These are phyloP conservation scores for Suillus alpinus DNA, from an alignment of 768 basidiomycete genomes.

Conservation along the genomic window DNA sequence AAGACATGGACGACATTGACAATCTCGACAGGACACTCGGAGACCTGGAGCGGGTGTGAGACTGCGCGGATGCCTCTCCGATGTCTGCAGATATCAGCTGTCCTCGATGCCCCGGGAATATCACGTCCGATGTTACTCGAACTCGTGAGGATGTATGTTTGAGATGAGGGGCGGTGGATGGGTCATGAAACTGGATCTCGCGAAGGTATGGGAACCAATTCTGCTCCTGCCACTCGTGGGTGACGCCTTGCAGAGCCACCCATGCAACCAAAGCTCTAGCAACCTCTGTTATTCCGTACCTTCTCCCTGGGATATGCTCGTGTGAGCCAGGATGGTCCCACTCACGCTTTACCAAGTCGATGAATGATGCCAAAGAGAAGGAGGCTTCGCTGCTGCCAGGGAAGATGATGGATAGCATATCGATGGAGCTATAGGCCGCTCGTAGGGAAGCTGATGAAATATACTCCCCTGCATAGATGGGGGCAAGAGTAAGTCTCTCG, in stretches of 20 bases:
- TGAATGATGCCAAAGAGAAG: conserved; percentile 78
- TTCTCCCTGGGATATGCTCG: conserved; percentile 53
- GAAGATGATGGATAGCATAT: conserved; percentile 68
- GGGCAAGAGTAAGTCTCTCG: conserved; percentile 71
- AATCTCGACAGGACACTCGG: conserved; percentile 23
- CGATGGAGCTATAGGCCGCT: conserved; percentile 74
- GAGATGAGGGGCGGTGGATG: conserved; percentile 29
- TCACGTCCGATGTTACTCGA: conserved; percentile 70
- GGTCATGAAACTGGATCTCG: conserved; percentile 63
- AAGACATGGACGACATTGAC: conserved; percentile 27
- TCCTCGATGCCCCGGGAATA: conserved; percentile 62
- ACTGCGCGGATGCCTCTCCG: conserved; percentile 48
- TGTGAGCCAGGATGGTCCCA: conserved; percentile 58
- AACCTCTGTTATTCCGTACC: conserved; percentile 63
- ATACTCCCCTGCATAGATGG: conserved; percentile 72
- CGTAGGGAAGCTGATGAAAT: conserved; percentile 72
- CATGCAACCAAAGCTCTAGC: conserved; percentile 73
- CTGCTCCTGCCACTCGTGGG: conserved; percentile 76
- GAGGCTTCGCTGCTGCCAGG: conserved; percentile 76
- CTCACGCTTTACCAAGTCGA: conserved; percentile 75
- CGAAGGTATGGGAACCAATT: conserved; percentile 62
- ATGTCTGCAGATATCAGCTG: conserved; percentile 82
- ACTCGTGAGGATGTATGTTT: conserved; percentile 49
- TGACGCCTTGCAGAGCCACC: conserved; percentile 79
- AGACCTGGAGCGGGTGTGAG: conserved; percentile 31